Evolutionary conservation across 2,329 filamentous ascomycete species (phyloP).

Genomic region (Calonectria hawksworthii): DNA sequence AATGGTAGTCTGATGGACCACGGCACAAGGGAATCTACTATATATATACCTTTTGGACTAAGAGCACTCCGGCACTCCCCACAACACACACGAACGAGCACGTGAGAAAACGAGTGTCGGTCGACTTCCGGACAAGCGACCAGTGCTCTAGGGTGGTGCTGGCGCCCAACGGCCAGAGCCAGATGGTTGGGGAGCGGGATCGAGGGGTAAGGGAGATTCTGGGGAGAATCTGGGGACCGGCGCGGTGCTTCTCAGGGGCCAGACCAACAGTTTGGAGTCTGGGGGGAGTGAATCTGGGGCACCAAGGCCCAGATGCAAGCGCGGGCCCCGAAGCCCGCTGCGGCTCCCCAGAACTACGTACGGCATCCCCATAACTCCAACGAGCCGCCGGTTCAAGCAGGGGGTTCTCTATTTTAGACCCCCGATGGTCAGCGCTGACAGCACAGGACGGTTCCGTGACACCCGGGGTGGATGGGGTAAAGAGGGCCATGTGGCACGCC

Average conservation of each 20-base stretch:
- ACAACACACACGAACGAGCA: not conserved
- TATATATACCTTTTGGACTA: not conserved
- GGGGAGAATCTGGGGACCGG: conserved; percentile 20
- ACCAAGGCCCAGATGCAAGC: not conserved
- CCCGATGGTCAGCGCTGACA: conserved; percentile 5
- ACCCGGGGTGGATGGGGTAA: conserved; percentile 18
- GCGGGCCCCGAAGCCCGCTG: conserved; percentile 14
- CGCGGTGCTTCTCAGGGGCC: not conserved
- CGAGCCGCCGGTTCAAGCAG: conserved; percentile 14
- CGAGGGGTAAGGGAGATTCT: conserved; percentile 15
- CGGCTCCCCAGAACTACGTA: conserved; percentile 15
- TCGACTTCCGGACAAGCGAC: not conserved
- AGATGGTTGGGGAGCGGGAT: not conserved
- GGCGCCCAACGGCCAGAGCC: conserved; percentile 13
- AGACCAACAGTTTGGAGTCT: conserved; percentile 2
- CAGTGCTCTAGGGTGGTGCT: conserved; percentile 9
- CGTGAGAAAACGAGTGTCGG: not conserved
- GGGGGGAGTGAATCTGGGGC: conserved; percentile 20
- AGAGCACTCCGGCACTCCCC: not conserved
- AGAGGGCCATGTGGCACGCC: conserved; percentile 26
- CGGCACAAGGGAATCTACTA: not conserved
- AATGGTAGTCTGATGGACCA: not conserved
- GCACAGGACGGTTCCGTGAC: conserved; percentile 20
- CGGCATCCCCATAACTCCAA: conserved; percentile 13
- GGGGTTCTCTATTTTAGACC: conserved; percentile 16